Conservation (phyloP, 495 filamentous ascomycete species). For the Neurospora hispaniola region DNA sequence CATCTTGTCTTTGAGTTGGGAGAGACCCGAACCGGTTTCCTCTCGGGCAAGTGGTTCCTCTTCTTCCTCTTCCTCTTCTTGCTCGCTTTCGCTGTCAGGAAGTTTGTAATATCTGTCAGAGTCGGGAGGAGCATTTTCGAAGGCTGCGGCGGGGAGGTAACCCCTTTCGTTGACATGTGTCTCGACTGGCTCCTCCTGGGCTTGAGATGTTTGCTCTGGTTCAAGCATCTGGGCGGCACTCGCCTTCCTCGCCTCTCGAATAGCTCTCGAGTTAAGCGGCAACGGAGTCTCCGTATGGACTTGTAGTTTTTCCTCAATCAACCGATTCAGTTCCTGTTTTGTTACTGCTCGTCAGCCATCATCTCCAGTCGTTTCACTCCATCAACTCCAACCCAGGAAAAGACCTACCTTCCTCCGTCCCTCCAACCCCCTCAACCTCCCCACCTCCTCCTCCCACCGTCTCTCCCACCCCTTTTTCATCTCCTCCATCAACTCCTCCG, state of each 20-base stretch:
- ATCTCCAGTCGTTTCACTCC: no score
- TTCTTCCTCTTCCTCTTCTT: background rate
- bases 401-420: conserved; percentile 16
- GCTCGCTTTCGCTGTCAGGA: background rate
- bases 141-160: background rate
- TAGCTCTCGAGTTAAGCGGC: background rate
- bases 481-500: conserved; percentile 15
- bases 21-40: no score
- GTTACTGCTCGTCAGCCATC: background rate
- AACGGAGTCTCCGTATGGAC: conserved; percentile 8
- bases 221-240: background rate
- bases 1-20: background rate
- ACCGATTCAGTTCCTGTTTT: conserved; percentile 24
- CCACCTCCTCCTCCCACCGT: conserved; percentile 14
- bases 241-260: background rate
- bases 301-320: conserved; percentile 24
- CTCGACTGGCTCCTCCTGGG: background rate
- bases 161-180: background rate
- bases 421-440: conserved; percentile 20
- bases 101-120: no score
- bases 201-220: background rate
- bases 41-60: no score
- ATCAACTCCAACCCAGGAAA: no score
- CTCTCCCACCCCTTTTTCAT: conserved; percentile 20
- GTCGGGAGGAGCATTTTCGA: background rate